Percentiles rank a stretch among this genome's conserved stretches.
phyloP scores from a whole-genome alignment of 495 filamentous ascomycete genomes.

The Apiosordaria backusii region DNA sequence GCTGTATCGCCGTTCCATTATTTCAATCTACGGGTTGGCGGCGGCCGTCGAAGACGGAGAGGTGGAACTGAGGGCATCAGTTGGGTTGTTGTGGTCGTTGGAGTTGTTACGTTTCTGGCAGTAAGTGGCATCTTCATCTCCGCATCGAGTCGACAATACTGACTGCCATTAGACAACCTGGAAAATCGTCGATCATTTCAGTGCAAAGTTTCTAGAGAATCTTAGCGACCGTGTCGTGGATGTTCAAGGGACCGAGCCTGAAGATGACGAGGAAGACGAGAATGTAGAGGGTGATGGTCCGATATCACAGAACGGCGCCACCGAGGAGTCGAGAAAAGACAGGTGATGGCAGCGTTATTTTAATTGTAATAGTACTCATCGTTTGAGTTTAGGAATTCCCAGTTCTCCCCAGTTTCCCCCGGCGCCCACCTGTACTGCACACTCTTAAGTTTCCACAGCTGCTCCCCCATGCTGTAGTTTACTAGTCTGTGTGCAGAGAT shows the following conservation, averaged over 20 bases:
- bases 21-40: conserved; percentile 62
- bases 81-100: conserved; percentile 73
- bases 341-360: conserved; percentile 6
- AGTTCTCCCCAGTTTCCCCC: background rate
- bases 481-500: conserved; percentile 96
- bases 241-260: conserved; percentile 49
- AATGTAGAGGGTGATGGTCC: conserved; percentile 41
- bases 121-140: conserved; percentile 49
- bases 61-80: conserved; percentile 68
- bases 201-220: conserved; percentile 63
- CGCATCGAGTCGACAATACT: conserved; percentile 12
- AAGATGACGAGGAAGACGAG: conserved; percentile 68
- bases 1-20: conserved; percentile 71
- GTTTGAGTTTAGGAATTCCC: background rate
- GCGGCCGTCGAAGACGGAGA: conserved; percentile 45
- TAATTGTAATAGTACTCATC: too few relatives aligned
- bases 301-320: background rate
- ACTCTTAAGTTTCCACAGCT: conserved; percentile 89
- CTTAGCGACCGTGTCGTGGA: conserved; percentile 78
- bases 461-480: conserved; percentile 70
- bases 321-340: conserved; percentile 28
- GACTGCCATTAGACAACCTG: conserved; percentile 62
- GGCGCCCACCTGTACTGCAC: conserved; percentile 50
- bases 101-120: conserved; percentile 74
- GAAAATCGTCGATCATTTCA: conserved; percentile 71